Conservation (phyloP, 2,329 filamentous ascomycete species). For the Chrysosporium keratinophilum region DNA sequence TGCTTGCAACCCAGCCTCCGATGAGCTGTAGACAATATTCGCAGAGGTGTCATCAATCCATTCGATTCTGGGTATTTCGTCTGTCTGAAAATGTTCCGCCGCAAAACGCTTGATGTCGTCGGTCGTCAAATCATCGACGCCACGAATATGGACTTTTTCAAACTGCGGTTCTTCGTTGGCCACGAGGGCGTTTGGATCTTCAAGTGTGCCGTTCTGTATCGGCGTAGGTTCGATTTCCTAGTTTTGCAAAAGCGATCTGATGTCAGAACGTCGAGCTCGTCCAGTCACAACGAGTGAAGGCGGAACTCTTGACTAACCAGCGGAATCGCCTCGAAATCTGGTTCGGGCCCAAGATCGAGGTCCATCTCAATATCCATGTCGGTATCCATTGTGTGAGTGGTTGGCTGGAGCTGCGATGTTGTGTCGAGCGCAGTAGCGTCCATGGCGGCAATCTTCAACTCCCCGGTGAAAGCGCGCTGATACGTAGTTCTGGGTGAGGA, state of each 20-base stretch:
- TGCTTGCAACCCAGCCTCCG: constrained; percentile 45
- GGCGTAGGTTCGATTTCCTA: neutral
- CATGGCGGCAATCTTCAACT: constrained; percentile 13
- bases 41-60: constrained; percentile 93
- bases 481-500: no score
- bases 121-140: constrained; percentile 71
- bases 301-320: constrained; percentile 12
- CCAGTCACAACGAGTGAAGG: neutral
- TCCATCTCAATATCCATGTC: constrained; percentile 66
- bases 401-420: constrained; percentile 11
- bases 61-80: constrained; percentile 56
- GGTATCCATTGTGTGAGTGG: constrained; percentile 22
- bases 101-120: constrained; percentile 69
- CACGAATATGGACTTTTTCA: constrained; percentile 71
- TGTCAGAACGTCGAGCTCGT: no score
- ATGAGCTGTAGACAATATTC: constrained; percentile 64
- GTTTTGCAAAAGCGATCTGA: no score
- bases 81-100: constrained; percentile 51
- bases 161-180: constrained; percentile 28
- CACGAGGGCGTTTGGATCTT: constrained; percentile 17
- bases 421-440: constrained; percentile 18
- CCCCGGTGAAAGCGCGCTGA: neutral
- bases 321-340: constrained; percentile 29
- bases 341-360: constrained; percentile 46
- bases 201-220: constrained; percentile 1